A percentile compares a stretch with the other conserved stretches of the same genome.
Evolutionary conservation across 768 basidiomycete species (phyloP).

Genomic region (Chlorophyllum brunneum): DNA sequence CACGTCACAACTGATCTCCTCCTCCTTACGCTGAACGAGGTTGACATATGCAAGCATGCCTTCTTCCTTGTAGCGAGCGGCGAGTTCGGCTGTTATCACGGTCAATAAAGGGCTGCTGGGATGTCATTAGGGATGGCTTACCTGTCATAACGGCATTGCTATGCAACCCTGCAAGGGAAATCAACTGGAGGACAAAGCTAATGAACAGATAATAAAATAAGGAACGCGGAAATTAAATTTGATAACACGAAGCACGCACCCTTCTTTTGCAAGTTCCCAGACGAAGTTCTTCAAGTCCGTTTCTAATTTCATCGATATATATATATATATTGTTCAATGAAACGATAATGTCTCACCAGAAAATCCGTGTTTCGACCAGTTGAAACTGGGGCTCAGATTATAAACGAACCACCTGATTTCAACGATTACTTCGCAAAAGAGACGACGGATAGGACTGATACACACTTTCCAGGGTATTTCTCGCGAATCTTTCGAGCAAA

Average conservation of each 20-base stretch:
- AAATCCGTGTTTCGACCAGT: slow-evolving; percentile 85
- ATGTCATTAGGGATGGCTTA: slow-evolving; percentile 25
- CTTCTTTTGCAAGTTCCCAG: slow-evolving; percentile 89
- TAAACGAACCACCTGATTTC: slow-evolving; percentile 76
- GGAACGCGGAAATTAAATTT: not conserved
- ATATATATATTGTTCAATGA: not conserved
- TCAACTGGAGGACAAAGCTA: slow-evolving; percentile 84
- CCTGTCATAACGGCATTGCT: slow-evolving; percentile 77
- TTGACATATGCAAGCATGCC: slow-evolving; percentile 94
- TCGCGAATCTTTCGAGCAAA: slow-evolving; percentile 76
- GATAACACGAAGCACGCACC: slow-evolving; percentile 36
- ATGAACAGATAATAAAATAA: not conserved
- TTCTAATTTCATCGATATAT: slow-evolving; percentile 36
- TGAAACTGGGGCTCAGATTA: slow-evolving; percentile 92
- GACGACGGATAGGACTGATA: not conserved
- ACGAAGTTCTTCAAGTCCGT: slow-evolving; percentile 78
- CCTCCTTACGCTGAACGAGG: slow-evolving; percentile 83
- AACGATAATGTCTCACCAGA: slow-evolving; percentile 36
- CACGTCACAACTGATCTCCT: slow-evolving; percentile 85
- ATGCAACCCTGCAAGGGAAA: slow-evolving; percentile 89
- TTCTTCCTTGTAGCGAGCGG: slow-evolving; percentile 75
- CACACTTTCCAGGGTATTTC: slow-evolving; percentile 69
- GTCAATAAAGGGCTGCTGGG: slow-evolving; percentile 1
- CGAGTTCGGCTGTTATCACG: slow-evolving; percentile 60
- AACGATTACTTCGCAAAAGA: slow-evolving; percentile 1